phyloP scores from a whole-genome alignment of 768 basidiomycete species.

The Boletus subcaerulescens region DNA sequence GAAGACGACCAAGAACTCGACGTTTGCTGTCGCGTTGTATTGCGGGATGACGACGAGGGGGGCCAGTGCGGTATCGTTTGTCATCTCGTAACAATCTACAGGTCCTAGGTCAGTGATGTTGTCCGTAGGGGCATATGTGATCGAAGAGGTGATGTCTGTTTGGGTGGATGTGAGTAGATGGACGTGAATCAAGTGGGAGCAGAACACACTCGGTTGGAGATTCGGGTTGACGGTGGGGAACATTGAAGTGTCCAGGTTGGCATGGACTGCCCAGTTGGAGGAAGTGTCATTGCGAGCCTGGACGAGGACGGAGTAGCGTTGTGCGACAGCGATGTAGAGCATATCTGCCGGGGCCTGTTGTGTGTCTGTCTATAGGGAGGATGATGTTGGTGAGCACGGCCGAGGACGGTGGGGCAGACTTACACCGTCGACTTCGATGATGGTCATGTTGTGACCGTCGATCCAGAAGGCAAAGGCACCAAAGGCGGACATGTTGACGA shows the following conservation, averaged over 20 bases:
- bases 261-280: slow-evolving; percentile 86
- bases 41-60: slow-evolving; percentile 56
- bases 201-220: slow-evolving; percentile 67
- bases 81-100: slow-evolving; percentile 55
- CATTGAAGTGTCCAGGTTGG: slow-evolving; percentile 88
- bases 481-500: slow-evolving; percentile 82
- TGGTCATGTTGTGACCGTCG: slow-evolving; percentile 80
- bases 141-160: slow-evolving; percentile 77
- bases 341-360: slow-evolving; percentile 70
- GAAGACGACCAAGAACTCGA: slow-evolving; percentile 73
- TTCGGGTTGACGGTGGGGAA: slow-evolving; percentile 64
- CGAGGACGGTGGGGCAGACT: slow-evolving; percentile 20
- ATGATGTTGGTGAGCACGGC: too few relatives aligned
- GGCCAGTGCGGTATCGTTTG: slow-evolving; percentile 66
- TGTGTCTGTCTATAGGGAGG: slow-evolving; percentile 59
- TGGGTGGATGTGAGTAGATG: not conserved
- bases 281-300: slow-evolving; percentile 83
- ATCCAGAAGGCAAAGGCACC: slow-evolving; percentile 83
- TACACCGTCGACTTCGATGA: slow-evolving; percentile 84
- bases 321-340: slow-evolving; percentile 77
- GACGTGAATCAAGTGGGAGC: not conserved
- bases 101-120: slow-evolving; percentile 50
- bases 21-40: slow-evolving; percentile 49
- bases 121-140: slow-evolving; percentile 65
- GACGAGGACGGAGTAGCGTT: slow-evolving; percentile 91